phyloP scores from a whole-genome alignment of 345 rosid species.

The Linum tenue region DNA sequence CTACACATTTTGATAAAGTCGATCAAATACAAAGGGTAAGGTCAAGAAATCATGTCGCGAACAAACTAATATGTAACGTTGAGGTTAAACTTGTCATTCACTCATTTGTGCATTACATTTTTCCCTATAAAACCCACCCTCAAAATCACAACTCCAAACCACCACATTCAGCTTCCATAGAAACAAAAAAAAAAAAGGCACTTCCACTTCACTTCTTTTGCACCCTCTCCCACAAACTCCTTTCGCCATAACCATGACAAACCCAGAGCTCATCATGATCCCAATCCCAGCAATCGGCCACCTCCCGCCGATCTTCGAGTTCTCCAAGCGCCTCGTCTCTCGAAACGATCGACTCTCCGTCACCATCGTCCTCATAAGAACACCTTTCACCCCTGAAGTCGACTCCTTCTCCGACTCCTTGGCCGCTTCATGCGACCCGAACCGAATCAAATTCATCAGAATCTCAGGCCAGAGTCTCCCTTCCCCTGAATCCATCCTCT shows the following conservation, averaged over 20 bases:
- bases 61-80: no score
- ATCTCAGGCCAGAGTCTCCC: background rate
- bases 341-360: slow-evolving; percentile 3
- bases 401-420: background rate
- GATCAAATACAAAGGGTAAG: no score
- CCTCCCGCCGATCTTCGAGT: slow-evolving; percentile 5
- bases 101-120: no score
- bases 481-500: background rate
- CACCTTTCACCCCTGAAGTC: background rate
- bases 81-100: no score
- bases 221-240: background rate
- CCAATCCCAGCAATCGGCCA: slow-evolving; percentile 12
- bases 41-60: no score
- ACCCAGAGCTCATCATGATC: background rate
- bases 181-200: no score
- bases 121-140: no score
- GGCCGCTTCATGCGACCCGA: background rate
- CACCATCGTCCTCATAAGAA: slow-evolving; percentile 3
- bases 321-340: background rate
- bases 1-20: no score
- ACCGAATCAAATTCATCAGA: background rate
- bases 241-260: background rate
- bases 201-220: no score
- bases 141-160: no score
- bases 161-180: no score